Evolutionary conservation across 805 yeast species (phyloP), one percentile per base, ranked within the genome.

Genomic region (Starmerella floris): DNA sequence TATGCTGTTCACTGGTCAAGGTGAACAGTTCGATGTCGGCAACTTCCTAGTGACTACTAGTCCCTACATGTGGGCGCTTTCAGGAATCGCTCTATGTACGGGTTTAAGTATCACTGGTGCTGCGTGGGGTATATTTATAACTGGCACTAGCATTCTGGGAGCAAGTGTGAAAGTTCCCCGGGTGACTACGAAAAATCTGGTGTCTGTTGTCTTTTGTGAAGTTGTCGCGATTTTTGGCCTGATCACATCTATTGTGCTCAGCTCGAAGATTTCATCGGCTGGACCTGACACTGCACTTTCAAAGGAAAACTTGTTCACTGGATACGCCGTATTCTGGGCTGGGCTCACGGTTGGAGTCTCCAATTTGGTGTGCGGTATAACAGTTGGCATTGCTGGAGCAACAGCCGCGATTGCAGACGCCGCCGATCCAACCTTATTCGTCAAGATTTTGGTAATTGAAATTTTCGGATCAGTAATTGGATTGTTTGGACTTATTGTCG

Each of bases 321-420:
- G 98, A 5, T 91, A 77, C 60, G 77, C 97, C 6, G 69, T 91
- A 49, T 91, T 91, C 63, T 91, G 98, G 98, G 98, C 96, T 22
- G 98, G 98, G 23, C 59, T 87, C 40, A 91, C 98, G 4, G 98
- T 91, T 39, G 98, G 98, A 31, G 61, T 83, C 26, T 77, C 93
- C 56, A 91, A 91, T 64, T 73, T 91, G 61, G 79, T 91, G 46
- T 91, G 98, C 72, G 98, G 98, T 67, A 69, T 91, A 43, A 88
- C 95, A 3, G 98, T 91, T 38, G 98, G 98, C 50, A 72, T 91
- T 48, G 91, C 98, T 15, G 98, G 98, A 38, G 79, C 97, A 22
- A 91, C 96, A n/a, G 98, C 97, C 28, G 98, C 98, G 32, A 75
- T 91, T 48, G 76, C 94, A 35, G 98, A 91, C 65, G 98, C 98